Evolutionary conservation across 257 asterid species (phyloP), one percentile per base, ranked within the genome.

Genomic region (Solanum chilense): DNA sequence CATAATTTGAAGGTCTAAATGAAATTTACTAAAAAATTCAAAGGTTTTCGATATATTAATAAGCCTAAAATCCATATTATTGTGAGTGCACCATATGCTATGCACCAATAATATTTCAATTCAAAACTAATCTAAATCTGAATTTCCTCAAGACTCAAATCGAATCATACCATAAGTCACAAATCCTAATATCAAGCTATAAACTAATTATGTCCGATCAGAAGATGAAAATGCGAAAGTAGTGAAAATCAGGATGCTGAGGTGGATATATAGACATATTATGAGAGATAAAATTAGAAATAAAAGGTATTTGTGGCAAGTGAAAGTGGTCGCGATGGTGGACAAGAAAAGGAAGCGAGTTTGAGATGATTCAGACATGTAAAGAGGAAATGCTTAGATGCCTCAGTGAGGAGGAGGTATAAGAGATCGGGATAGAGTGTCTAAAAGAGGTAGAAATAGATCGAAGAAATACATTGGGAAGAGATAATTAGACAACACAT

Each of bases 401-500:
- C 16, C 16, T 10, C 7, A n/a, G 70, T 64, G 33, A 64, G 33
- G 33, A 64, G 33, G 16, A n/a, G 71, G 71, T n/a, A n/a, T 64
- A 9, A n/a, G 9, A 64, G 16, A 5, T 11, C 1, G 9, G 0
- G 2, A 64, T 64, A 13, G 33, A 10, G 16, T 2, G 33, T 4
- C 1, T n/a, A 64, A n/a, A n/a, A 64, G 4, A 64, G 33, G 33
- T 2, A 64, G 71, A 5, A n/a, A 9, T 64, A 64, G 1, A 27
- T 5, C 16, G 3, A 66, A 12, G 37, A 66, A 3, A 66, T 25
- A 4, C 3, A 60, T 25, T 25, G 35, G 18, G 9, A 10, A 25
- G 33, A 12, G 9, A 14, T 66, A 14, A 66, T 66, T 25, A 66
- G 35, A 66, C 10, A 66, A 0, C 0, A 5, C 9, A 0, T 0